Conservation (phyloP, 805 yeast species). For the Saturnispora serradocipensis region DNA sequence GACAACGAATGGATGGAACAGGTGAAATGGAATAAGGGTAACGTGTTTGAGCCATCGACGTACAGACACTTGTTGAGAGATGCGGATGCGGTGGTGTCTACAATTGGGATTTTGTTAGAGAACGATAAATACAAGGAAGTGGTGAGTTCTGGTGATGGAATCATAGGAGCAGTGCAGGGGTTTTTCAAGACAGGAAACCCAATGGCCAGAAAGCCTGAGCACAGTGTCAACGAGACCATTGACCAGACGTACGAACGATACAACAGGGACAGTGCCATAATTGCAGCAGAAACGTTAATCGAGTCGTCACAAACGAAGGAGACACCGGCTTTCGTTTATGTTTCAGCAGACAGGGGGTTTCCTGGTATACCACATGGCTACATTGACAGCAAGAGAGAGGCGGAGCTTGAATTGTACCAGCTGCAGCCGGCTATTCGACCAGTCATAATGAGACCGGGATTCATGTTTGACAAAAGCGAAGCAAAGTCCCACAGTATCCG, state of each 20-base stretch:
- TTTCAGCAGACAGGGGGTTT: conserved; percentile 70
- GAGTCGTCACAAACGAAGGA: conserved; percentile 10
- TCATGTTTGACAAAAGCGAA: conserved; percentile 55
- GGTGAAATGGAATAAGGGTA: conserved; percentile 60
- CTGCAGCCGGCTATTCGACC: conserved; percentile 43
- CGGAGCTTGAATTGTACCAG: conserved; percentile 48
- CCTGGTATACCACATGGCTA: conserved; percentile 66
- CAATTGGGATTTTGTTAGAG: conserved; percentile 70
- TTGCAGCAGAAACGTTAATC: conserved; percentile 48
- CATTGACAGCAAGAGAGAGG: conserved; percentile 65
- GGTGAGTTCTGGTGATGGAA: conserved; percentile 27
- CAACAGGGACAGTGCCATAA: conserved; percentile 61
- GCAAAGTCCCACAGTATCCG: conserved; percentile 14
- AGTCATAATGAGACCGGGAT: conserved; percentile 70
- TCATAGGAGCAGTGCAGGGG: conserved; percentile 30
- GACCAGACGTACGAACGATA: conserved; percentile 48
- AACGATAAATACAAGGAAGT: conserved; percentile 56
- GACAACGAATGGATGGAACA: conserved; percentile 42
- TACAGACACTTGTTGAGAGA: conserved; percentile 40
- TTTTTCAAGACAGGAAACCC: conserved; percentile 53
- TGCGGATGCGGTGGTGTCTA: conserved; percentile 67
- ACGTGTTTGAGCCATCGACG: conserved; percentile 55
- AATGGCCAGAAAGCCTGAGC: conserved; percentile 33
- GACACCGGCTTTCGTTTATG: conserved; percentile 47
- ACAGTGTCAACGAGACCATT: conserved; percentile 4